Evolutionary conservation across 139 green algal species (phyloP).

Genomic region (Nannochloris sp.): DNA sequence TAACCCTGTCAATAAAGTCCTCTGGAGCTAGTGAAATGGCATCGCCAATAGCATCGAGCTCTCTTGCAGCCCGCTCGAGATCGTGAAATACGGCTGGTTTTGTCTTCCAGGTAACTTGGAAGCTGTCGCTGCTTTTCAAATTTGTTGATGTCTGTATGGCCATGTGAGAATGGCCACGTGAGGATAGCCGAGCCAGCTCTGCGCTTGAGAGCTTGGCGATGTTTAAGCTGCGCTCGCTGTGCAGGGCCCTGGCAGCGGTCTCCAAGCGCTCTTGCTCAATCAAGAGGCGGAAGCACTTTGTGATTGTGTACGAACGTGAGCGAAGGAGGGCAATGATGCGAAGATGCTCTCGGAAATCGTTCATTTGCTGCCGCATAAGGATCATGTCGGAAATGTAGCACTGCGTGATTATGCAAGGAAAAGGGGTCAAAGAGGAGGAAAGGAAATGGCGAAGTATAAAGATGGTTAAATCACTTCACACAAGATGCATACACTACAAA

Average conservation of each 20-base stretch:
- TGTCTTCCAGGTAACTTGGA: not conserved
- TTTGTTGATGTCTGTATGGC: not conserved
- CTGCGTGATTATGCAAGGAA: not conserved
- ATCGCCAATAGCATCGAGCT: not conserved
- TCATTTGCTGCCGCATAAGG: not conserved
- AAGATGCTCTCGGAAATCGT: not conserved
- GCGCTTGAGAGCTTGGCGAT: not conserved
- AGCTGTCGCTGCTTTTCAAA: not conserved
- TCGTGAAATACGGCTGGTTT: not conserved
- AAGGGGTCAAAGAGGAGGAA: not conserved
- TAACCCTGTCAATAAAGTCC: not conserved
- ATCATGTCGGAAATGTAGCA: conserved; percentile 1
- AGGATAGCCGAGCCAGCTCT: not conserved
- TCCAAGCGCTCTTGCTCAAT: not conserved
- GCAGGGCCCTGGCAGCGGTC: not conserved
- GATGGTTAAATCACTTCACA: not conserved
- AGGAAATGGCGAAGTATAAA: not conserved
- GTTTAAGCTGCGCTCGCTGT: not conserved
- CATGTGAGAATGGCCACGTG: too few species aligned
- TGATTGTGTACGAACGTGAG: not conserved
- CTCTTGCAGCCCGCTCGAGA: not conserved
- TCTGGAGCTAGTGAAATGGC: not conserved
- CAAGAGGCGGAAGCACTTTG: not conserved
- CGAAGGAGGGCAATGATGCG: not conserved
- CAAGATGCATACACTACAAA: not conserved